Percentiles rank a stretch among this genome's conserved stretches.
phyloP scores from a whole-genome alignment of 352 stramenopile genomes.

The Plasmopara halstedii region DNA sequence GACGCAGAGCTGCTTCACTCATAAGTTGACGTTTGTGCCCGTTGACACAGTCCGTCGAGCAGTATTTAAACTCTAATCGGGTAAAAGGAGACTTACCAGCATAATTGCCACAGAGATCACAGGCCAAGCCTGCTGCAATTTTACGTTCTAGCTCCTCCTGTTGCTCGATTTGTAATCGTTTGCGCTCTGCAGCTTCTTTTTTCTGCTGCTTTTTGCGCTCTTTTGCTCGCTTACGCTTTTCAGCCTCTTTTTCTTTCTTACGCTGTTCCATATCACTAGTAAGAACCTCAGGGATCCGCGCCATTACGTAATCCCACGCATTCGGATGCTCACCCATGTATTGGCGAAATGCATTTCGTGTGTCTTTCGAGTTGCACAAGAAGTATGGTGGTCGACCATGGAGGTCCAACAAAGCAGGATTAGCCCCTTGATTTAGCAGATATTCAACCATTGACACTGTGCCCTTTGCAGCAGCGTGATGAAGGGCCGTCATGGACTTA shows the following conservation, averaged over 20 bases:
- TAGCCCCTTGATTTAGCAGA: conserved; percentile 75
- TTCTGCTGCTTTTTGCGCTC: conserved; percentile 91
- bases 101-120: conserved; percentile 73
- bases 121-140: conserved; percentile 65
- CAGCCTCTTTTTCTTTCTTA: conserved; percentile 79
- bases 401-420: conserved; percentile 80
- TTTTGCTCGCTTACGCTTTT: conserved; percentile 81
- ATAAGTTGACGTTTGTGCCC: conserved; percentile 90
- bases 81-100: conserved; percentile 85
- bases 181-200: conserved; percentile 55
- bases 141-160: conserved; percentile 64
- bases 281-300: conserved; percentile 66
- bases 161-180: conserved; percentile 56
- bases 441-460: conserved; percentile 42
- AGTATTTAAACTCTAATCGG: conserved; percentile 91
- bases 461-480: conserved; percentile 54
- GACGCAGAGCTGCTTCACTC: conserved; percentile 85
- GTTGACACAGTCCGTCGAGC: conserved; percentile 90
- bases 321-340: conserved; percentile 80
- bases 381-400: conserved; percentile 85
- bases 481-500: conserved; percentile 71
- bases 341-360: conserved; percentile 87
- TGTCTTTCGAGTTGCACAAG: conserved; percentile 80
- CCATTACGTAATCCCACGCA: conserved; percentile 60
- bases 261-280: conserved; percentile 80